A percentile compares a stretch with the other conserved stretches of the same genome.
Evolutionary conservation across 805 yeast genomes (phyloP).

Genomic region (Monosporozyma servazzii): DNA sequence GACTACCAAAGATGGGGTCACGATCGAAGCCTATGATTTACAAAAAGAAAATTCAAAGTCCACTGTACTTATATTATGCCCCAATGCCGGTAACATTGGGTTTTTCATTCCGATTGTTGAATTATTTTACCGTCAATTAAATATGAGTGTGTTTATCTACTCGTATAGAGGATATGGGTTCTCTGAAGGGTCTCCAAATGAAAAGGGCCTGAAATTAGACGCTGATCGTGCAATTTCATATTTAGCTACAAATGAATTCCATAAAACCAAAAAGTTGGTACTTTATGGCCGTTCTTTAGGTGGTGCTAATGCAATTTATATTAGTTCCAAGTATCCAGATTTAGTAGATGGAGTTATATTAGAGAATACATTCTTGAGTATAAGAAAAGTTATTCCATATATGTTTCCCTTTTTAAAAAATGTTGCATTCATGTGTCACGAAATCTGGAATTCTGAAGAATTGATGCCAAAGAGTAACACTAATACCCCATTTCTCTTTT

Average conservation of each 20-base stretch:
- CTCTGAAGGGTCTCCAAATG: slow-evolving; percentile 69
- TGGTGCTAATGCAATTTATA: slow-evolving; percentile 86
- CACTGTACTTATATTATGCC: slow-evolving; percentile 71
- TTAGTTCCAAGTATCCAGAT: slow-evolving; percentile 50
- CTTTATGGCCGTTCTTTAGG: slow-evolving; percentile 88
- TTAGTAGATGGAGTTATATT: slow-evolving; percentile 56
- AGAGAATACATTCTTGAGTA: slow-evolving; percentile 79
- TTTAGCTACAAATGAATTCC: slow-evolving; percentile 43
- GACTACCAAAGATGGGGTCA: slow-evolving; percentile 61
- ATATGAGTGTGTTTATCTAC: slow-evolving; percentile 71
- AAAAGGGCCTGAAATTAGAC: slow-evolving; percentile 71
- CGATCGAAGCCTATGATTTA: slow-evolving; percentile 51
- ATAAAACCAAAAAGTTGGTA: slow-evolving; percentile 41
- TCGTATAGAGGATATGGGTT: slow-evolving; percentile 89
- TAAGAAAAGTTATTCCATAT: slow-evolving; percentile 63
- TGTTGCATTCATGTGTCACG: slow-evolving; percentile 56
- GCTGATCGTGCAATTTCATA: slow-evolving; percentile 63
- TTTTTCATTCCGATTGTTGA: slow-evolving; percentile 76
- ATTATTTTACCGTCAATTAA: slow-evolving; percentile 50
- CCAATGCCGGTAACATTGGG: slow-evolving; percentile 96
- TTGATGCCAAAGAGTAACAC: slow-evolving; percentile 44
- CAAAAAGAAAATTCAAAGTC: slow-evolving; percentile 32
- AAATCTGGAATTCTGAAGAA: slow-evolving; percentile 72
- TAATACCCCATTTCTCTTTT: slow-evolving; percentile 55
- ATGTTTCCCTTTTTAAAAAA: slow-evolving; percentile 59